Percentiles rank a stretch among this genome's conserved stretches.
Evolutionary conservation across 2,329 filamentous ascomycete genomes (phyloP).

Genomic region (Teratosphaeria zuluensis): DNA sequence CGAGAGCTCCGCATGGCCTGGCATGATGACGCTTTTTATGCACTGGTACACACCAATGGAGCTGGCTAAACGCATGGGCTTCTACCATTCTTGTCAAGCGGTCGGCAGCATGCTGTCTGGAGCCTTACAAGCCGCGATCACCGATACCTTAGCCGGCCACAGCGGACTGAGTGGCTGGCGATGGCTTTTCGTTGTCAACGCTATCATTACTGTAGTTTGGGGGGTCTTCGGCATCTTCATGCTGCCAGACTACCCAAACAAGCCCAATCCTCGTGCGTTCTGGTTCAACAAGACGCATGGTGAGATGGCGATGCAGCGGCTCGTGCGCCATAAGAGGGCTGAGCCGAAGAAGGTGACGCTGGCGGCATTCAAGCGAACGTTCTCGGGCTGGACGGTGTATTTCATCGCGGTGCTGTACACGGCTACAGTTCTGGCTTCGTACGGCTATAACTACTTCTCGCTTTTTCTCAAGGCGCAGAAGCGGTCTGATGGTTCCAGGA

Average conservation of each 20-base stretch:
- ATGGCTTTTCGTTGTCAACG: conserved; percentile 31
- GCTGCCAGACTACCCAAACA: conserved; percentile 31
- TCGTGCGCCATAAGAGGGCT: conserved; percentile 36
- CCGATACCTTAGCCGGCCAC: conserved; percentile 22
- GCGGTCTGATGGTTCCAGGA: conserved; percentile 32
- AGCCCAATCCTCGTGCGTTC: conserved; percentile 25
- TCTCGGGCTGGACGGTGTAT: conserved; percentile 37
- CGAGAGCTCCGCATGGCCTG: conserved; percentile 24
- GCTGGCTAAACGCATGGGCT: conserved; percentile 43
- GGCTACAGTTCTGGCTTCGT: conserved; percentile 37
- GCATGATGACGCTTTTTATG: conserved; percentile 41
- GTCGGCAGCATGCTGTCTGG: conserved; percentile 41
- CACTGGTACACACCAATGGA: conserved; percentile 44
- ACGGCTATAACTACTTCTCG: conserved; percentile 39
- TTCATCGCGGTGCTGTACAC: conserved; percentile 39
- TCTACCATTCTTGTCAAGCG: conserved; percentile 41
- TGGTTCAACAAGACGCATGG: conserved; percentile 38
- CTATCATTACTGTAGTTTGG: conserved; percentile 29
- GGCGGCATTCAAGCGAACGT: conserved; percentile 35
- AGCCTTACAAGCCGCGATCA: conserved; percentile 42
- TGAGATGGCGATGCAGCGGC: conserved; percentile 34
- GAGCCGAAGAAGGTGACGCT: conserved; percentile 29
- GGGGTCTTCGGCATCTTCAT: conserved; percentile 25
- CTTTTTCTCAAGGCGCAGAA: conserved; percentile 34
- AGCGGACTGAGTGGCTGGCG: conserved; percentile 27